A percentile compares a stretch with the other conserved stretches of the same genome.
These are phyloP conservation scores for Caryopteris hybrid DNA, from an alignment of 305 asterid genomes.

Conservation along the genomic window DNA sequence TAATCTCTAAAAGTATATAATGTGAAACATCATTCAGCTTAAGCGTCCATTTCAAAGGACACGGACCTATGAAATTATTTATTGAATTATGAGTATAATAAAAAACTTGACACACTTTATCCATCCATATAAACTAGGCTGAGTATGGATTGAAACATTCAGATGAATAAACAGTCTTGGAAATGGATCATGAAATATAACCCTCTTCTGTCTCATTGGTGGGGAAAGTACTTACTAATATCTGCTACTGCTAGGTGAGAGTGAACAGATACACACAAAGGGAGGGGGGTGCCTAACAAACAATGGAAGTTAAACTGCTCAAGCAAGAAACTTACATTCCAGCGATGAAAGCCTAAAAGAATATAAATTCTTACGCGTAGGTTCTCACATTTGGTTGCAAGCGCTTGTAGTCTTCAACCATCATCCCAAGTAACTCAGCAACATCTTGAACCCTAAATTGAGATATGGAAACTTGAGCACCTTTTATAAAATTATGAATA, in stretches of 20 bases:
- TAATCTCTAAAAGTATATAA: neutral
- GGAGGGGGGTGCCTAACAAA: slow-evolving; percentile 13
- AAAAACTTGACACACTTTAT: neutral
- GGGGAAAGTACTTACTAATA: neutral
- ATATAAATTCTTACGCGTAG: slow-evolving; percentile 75
- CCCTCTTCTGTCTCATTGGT: slow-evolving; percentile 10
- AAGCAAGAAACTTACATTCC: slow-evolving; percentile 26
- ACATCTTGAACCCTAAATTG: slow-evolving; percentile 92
- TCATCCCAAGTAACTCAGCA: slow-evolving; percentile 97
- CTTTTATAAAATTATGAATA: slow-evolving; percentile 17
- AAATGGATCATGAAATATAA: neutral
- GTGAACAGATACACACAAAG: neutral
- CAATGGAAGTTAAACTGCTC: slow-evolving; percentile 6
- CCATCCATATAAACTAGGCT: slow-evolving; percentile 11
- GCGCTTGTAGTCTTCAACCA: slow-evolving; percentile 93
- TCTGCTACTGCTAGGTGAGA: neutral
- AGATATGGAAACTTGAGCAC: slow-evolving; percentile 22
- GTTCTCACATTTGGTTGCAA: slow-evolving; percentile 98
- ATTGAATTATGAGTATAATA: neutral
- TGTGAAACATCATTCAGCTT: slow-evolving; percentile 11
- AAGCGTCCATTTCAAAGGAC: slow-evolving; percentile 5
- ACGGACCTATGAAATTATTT: neutral
- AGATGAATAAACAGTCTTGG: neutral
- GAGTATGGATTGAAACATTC: neutral
- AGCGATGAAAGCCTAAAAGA: slow-evolving; percentile 23